Evolutionary conservation across 2,329 filamentous ascomycete genomes (phyloP).

Genomic region (Penicillium sp.): DNA sequence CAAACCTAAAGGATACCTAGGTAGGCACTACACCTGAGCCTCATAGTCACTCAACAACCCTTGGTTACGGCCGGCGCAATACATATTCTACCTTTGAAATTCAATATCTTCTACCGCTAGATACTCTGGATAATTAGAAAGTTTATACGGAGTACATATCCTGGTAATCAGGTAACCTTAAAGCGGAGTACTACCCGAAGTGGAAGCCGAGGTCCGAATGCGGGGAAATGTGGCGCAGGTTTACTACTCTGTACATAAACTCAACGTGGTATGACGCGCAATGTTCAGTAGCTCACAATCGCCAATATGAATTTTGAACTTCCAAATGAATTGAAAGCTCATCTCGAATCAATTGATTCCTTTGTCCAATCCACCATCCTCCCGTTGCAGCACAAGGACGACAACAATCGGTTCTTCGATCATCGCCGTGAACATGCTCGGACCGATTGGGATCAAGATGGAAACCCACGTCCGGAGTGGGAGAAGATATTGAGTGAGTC

Average conservation of each 20-base stretch:
- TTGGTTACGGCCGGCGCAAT: too few species aligned
- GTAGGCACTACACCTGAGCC: too few species aligned
- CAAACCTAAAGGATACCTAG: too few species aligned
- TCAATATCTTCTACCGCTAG: too few species aligned
- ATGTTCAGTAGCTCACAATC: background rate
- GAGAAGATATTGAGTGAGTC: conserved; percentile 52
- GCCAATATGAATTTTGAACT: conserved; percentile 58
- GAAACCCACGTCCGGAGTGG: conserved; percentile 61
- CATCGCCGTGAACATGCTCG: conserved; percentile 63
- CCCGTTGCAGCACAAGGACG: conserved; percentile 49
- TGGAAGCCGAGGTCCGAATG: conserved; percentile 20
- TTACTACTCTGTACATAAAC: background rate
- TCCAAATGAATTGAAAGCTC: conserved; percentile 51
- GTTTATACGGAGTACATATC: background rate
- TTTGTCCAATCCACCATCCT: conserved; percentile 57
- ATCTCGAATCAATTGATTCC: conserved; percentile 54
- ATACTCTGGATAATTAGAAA: background rate
- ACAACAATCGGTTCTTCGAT: conserved; percentile 67
- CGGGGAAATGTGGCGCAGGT: conserved; percentile 14
- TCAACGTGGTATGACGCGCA: background rate
- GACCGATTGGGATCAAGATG: conserved; percentile 61
- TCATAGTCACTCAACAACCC: too few species aligned
- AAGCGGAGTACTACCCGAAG: background rate
- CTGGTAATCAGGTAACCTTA: background rate
- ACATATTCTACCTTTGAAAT: too few species aligned